Evolutionary conservation across 768 basidiomycete species (phyloP).

Genomic region (Lactarius vividus): DNA sequence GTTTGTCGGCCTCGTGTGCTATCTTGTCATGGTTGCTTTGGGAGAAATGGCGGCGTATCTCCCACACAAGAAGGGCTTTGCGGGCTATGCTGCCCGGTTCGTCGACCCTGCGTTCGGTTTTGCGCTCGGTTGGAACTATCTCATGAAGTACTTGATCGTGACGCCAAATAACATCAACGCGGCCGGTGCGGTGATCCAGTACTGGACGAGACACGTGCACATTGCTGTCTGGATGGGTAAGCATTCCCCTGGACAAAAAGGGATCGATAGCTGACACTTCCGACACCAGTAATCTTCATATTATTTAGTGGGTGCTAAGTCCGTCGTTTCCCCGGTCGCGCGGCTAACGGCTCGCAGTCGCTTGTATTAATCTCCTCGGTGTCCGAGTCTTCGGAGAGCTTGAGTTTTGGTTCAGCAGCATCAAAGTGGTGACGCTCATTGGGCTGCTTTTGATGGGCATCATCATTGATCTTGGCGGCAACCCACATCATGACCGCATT

Average conservation of each 20-base stretch:
- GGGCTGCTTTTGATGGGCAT: conserved; percentile 46
- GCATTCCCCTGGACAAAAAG: conserved; percentile 27
- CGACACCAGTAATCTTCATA: conserved; percentile 52
- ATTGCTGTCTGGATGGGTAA: conserved; percentile 59
- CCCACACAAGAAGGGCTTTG: conserved; percentile 57
- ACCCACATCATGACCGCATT: conserved; percentile 36
- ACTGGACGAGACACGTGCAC: conserved; percentile 38
- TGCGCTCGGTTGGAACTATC: conserved; percentile 62
- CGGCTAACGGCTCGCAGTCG: conserved; percentile 38
- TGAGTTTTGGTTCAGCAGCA: conserved; percentile 71
- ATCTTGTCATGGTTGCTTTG: conserved; percentile 55
- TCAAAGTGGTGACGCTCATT: conserved; percentile 57
- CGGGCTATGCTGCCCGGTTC: conserved; percentile 61
- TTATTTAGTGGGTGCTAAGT: conserved; percentile 44
- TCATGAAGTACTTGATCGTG: conserved; percentile 49
- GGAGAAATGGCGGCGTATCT: conserved; percentile 42
- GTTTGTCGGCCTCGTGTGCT: conserved; percentile 56
- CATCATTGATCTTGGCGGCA: conserved; percentile 46
- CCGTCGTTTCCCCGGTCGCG: neutral
- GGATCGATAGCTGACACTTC: conserved; percentile 8
- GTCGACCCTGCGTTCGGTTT: conserved; percentile 69
- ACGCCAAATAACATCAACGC: conserved; percentile 67
- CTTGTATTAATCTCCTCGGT: conserved; percentile 56
- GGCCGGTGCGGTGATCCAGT: conserved; percentile 44
- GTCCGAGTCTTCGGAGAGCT: conserved; percentile 68